These are phyloP conservation scores for Botryotinia globosa DNA, from an alignment of 2,329 filamentous ascomycete genomes.

Conservation along the genomic window DNA sequence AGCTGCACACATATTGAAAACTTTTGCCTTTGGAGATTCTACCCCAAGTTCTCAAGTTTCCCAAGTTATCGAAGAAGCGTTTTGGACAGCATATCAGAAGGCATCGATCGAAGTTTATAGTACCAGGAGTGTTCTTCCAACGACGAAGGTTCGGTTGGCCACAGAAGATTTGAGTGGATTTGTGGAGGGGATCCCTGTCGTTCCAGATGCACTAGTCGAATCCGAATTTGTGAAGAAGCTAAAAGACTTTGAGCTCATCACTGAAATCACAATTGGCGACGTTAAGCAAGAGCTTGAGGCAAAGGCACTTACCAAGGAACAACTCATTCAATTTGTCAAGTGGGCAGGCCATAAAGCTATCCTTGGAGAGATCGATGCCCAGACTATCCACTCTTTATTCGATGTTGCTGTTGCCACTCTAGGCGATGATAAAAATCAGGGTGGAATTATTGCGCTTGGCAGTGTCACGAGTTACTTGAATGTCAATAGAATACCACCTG, in stretches of 20 bases:
- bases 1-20: conserved; percentile 78
- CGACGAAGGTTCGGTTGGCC: conserved; percentile 74
- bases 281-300: conserved; percentile 79
- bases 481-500: conserved; percentile 74
- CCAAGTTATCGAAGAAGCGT: conserved; percentile 86
- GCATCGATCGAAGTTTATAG: conserved; percentile 85
- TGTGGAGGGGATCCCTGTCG: conserved; percentile 81
- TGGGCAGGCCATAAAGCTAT: conserved; percentile 76
- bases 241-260: conserved; percentile 81
- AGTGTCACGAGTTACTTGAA: conserved; percentile 73
- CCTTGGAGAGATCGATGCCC: conserved; percentile 67
- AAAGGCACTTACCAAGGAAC: conserved; percentile 74
- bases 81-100: conserved; percentile 87
- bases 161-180: conserved; percentile 67
- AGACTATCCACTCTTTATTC: conserved; percentile 67
- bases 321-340: conserved; percentile 77
- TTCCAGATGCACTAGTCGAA: conserved; percentile 72
- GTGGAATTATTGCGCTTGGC: conserved; percentile 73
- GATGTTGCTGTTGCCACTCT: conserved; percentile 76
- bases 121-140: conserved; percentile 81
- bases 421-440: conserved; percentile 55
- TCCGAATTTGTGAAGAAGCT: conserved; percentile 77
- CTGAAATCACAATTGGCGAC: conserved; percentile 80
- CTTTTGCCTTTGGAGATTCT: conserved; percentile 85
- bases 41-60: conserved; percentile 84